Base-by-base conservation (phyloP, 495 filamentous ascomycete species). In the Xylaria telfairii region DNA sequence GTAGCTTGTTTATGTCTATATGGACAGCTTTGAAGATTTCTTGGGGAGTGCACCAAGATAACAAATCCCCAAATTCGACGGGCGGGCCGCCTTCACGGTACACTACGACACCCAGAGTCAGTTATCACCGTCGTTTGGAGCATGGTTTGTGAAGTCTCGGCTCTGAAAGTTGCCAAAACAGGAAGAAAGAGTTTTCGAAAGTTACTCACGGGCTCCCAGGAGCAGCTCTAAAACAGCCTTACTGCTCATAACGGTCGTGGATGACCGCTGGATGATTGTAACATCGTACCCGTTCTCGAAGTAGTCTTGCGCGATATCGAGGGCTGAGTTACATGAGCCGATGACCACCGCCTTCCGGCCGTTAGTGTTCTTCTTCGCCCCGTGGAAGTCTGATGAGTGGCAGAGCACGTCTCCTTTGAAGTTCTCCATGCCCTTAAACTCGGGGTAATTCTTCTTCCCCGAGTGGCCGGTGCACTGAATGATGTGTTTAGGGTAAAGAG, bases 301-400 rank as follows among this genome's bases (percentile, higher is more conserved):
- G 75, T 85, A 95, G 73, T 95, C 91, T 76, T 95, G 92, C 39
- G 91, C 90, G 71, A 96, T 96, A 76, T 96, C 93, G 73, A 95
- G 90, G 13, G 85, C 89, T 2, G 92, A 94, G 76, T 95, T 96
- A 79, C 93, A 93, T 37, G 89, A 90, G 5, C 93, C 93, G 8
- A 97, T 86, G 0, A 97, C 87, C 24, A 96, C 80, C 1, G 88
- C 93, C 72, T 90, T 92, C 75, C 90, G 92, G 1, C 87, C 88
- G 26, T 78, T 77, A 0, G 81, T 79, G 41, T 82, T 65, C 9
- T 79, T 46, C 26, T 83, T 82, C 13, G 90, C 89, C 6, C 90
- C 90, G 0, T 83, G 76, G 75, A 92, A 92, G 39, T 92, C 86
- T 15, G 90, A 90, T 37, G 90, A 93, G 74, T 96, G 93, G 78